Evolutionary conservation across 2,329 filamentous ascomycete genomes (phyloP).

Genomic region (Sporothrix protearum): DNA sequence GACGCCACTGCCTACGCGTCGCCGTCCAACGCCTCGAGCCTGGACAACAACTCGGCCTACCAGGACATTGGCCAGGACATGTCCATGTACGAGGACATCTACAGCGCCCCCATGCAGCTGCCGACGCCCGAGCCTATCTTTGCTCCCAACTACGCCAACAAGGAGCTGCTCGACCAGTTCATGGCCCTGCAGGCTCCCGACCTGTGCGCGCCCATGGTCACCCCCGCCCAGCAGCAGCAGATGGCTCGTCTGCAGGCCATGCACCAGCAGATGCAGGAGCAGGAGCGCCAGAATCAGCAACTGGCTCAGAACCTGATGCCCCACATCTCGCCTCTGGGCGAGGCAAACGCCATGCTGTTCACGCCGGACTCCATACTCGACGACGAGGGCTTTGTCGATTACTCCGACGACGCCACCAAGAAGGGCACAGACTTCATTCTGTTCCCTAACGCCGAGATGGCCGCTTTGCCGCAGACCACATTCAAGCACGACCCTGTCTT

Average conservation of each 20-base stretch:
- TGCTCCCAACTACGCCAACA: conserved; percentile 37
- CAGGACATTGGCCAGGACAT: conserved; percentile 59
- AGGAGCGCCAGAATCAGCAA: conserved; percentile 23
- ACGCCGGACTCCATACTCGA: conserved; percentile 60
- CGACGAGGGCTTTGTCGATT: conserved; percentile 64
- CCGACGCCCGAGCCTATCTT: conserved; percentile 42
- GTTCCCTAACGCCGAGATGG: conserved; percentile 46
- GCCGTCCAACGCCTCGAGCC: conserved; percentile 42
- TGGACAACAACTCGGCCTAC: conserved; percentile 54
- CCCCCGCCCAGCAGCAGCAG: conserved; percentile 26
- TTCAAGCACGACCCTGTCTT: conserved; percentile 32
- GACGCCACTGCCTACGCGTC: conserved; percentile 53
- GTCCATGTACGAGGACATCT: conserved; percentile 60
- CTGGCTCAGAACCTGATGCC: conserved; percentile 9
- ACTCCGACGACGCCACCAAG: conserved; percentile 40
- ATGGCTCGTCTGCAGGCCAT: conserved; percentile 23
- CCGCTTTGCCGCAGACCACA: conserved; percentile 21
- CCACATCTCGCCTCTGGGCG: conserved; percentile 62
- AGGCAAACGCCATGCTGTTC: conserved; percentile 65
- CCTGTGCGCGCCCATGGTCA: conserved; percentile 38
- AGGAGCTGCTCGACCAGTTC: conserved; percentile 44
- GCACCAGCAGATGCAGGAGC: conserved; percentile 19
- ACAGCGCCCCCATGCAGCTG: conserved; percentile 56
- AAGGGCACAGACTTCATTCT: conserved; percentile 62
- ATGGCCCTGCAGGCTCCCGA: conserved; percentile 40